Evolutionary conservation across 345 rosid species (phyloP).

Genomic region (Toxicodendron radicans): DNA sequence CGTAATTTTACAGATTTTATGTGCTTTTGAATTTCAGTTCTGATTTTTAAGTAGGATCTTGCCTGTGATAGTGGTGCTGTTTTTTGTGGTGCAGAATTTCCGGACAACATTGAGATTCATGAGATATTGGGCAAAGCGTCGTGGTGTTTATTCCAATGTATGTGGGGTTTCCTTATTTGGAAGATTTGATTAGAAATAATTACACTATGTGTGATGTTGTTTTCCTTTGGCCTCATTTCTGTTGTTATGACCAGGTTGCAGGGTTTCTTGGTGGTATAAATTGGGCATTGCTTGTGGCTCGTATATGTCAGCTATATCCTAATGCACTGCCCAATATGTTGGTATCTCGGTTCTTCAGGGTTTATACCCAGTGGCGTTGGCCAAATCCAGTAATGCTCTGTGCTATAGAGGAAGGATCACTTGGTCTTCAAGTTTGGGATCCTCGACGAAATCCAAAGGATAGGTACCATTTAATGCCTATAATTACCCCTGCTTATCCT

Average conservation of each 20-base stretch:
- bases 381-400: slow-evolving; percentile 97
- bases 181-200: slow-evolving; percentile 9
- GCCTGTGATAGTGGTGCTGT: slow-evolving; percentile 25
- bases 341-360: slow-evolving; percentile 91
- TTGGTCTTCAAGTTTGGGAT: slow-evolving; percentile 97
- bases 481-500: slow-evolving; percentile 98
- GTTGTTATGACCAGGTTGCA: slow-evolving; percentile 58
- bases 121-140: slow-evolving; percentile 96
- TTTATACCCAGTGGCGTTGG: slow-evolving; percentile 96
- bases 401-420: slow-evolving; percentile 79
- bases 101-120: slow-evolving; percentile 93
- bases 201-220: slow-evolving; percentile 1
- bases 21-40: slow-evolving; percentile 1
- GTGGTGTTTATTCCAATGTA: slow-evolving; percentile 99
- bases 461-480: slow-evolving; percentile 88
- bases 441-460: slow-evolving; percentile 90
- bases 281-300: slow-evolving; percentile 98
- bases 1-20: slow-evolving; percentile 6
- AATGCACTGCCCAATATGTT: slow-evolving; percentile 95
- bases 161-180: slow-evolving; percentile 16
- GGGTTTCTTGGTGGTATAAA: slow-evolving; percentile 99
- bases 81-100: slow-evolving; percentile 56
- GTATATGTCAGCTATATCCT: slow-evolving; percentile 96
- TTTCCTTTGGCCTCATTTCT: slow-evolving; percentile 8
- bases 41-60: background rate